A percentile compares a stretch with the other conserved stretches of the same genome.
These are phyloP conservation scores for Halophytophthora batemanensis DNA, from an alignment of 352 stramenopile genomes.

Conservation along the genomic window DNA sequence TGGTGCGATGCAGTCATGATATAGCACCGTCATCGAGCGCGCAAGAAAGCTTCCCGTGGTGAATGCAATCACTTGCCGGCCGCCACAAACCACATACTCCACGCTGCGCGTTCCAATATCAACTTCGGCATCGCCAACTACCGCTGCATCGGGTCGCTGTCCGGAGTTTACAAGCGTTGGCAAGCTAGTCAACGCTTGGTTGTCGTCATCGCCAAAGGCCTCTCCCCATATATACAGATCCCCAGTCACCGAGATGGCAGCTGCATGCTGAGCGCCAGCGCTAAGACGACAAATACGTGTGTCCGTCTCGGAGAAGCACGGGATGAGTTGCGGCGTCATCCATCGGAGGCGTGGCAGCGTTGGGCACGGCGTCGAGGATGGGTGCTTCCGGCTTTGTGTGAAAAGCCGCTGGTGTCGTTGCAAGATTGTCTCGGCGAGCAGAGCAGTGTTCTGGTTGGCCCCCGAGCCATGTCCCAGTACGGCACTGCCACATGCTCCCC, in stretches of 20 bases:
- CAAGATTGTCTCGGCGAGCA: conserved; percentile 39
- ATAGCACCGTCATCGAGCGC: conserved; percentile 33
- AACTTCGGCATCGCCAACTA: background rate
- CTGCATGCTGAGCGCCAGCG: conserved; percentile 85
- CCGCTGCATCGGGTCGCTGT: conserved; percentile 1
- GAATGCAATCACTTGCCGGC: conserved; percentile 39
- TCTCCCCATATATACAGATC: conserved; percentile 92
- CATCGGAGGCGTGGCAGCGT: conserved; percentile 29
- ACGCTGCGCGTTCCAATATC: conserved; percentile 31
- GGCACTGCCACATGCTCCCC: conserved; percentile 64
- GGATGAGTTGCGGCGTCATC: conserved; percentile 46
- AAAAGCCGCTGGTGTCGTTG: conserved; percentile 38
- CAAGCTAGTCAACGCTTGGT: conserved; percentile 15
- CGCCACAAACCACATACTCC: conserved; percentile 52
- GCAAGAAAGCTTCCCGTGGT: conserved; percentile 51
- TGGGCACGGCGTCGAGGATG: background rate
- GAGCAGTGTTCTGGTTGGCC: conserved; percentile 15
- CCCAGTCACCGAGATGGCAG: conserved; percentile 80
- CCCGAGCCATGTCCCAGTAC: conserved; percentile 51
- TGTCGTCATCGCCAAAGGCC: background rate
- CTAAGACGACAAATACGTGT: conserved; percentile 53
- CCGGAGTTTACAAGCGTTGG: conserved; percentile 26
- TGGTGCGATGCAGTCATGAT: conserved; percentile 14
- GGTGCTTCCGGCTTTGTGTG: conserved; percentile 5
- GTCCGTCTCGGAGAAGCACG: conserved; percentile 33